Evolutionary conservation across 2,329 filamentous ascomycete genomes (phyloP).

Genomic region (Scytalidium lignicola): DNA sequence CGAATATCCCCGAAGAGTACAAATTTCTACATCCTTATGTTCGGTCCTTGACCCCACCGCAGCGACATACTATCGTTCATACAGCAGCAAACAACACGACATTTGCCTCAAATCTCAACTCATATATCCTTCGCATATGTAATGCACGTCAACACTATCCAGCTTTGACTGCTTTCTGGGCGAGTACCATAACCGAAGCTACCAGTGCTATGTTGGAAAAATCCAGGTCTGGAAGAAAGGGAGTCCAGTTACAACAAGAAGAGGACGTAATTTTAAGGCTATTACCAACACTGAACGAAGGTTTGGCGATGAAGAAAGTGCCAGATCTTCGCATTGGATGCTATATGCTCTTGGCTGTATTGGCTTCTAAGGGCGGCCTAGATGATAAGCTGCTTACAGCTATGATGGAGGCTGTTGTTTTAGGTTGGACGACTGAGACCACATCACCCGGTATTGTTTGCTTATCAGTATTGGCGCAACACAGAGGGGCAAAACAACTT

Average conservation of each 20-base stretch:
- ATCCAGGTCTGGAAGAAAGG: slow-evolving; percentile 67
- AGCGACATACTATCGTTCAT: slow-evolving; percentile 77
- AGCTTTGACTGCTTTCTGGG: slow-evolving; percentile 84
- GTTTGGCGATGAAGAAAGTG: slow-evolving; percentile 68
- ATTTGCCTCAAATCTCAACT: slow-evolving; percentile 72
- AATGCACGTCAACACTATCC: slow-evolving; percentile 69
- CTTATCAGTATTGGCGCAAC: slow-evolving; percentile 75
- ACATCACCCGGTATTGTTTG: slow-evolving; percentile 70
- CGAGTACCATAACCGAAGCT: slow-evolving; percentile 78
- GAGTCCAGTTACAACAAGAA: slow-evolving; percentile 73
- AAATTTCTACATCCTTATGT: slow-evolving; percentile 85
- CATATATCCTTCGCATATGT: slow-evolving; percentile 72
- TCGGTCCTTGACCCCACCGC: slow-evolving; percentile 67
- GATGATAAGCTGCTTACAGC: slow-evolving; percentile 76
- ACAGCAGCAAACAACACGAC: slow-evolving; percentile 72
- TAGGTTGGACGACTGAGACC: slow-evolving; percentile 71
- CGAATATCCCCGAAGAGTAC: slow-evolving; percentile 68
- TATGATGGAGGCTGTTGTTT: slow-evolving; percentile 83
- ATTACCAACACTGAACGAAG: slow-evolving; percentile 68
- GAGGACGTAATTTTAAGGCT: slow-evolving; percentile 69
- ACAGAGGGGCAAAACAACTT: slow-evolving; percentile 65
- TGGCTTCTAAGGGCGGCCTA: slow-evolving; percentile 77
- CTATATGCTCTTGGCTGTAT: slow-evolving; percentile 84
- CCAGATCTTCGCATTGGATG: slow-evolving; percentile 79
- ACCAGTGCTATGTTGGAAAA: slow-evolving; percentile 77